Evolutionary conservation across 805 yeast genomes (phyloP), one percentile per base, ranked within the genome.

Genomic region (Monosporozyma servazzii): DNA sequence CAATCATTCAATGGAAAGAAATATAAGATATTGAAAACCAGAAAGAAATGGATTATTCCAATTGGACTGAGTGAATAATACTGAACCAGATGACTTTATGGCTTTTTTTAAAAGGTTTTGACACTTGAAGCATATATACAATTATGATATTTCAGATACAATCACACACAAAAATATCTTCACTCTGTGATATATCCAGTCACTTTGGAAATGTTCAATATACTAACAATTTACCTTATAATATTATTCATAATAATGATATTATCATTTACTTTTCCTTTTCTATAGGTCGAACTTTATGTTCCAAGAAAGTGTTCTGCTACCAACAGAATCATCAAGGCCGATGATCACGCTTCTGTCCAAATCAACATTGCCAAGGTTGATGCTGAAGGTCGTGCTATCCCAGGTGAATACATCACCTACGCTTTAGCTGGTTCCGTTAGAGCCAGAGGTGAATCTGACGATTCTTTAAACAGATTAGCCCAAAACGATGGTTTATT

Each of bases 241-340:
- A 43, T 17, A 27, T 11, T 43, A 27, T 11, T 25, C 21, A 23
- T 20, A 43, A 17, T 43, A 30, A 23, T 20, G 23, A 9, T n/a
- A 25, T 20, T 29, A 42, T 9, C 30, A 23, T 18, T 15, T 15
- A 17, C 20, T 20, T 17, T 31, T 29, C 5, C 7, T 33, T 45
- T 30, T 21, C 17, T 54, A 49, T 67, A 88, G 97, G 97, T 93
- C 78, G 99, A 93, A 85, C 89, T 93, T 79, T 93, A 93, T 95
- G 95, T 91, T 78, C 99, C 99, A 82, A 88, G 99, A 86, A 93
- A 93, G 83, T 93, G 99, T 84, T 93, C 99, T 79, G 99, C 99
- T 74, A 89, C 99, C 79, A 90, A 89, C 96, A 89, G 97, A 83
- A 89, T 93, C 81, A 90, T 93, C 85, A 89, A 88, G 83, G 90